Evolutionary conservation across 1,284 basidiomycete genomes (phyloP), one percentile per base, ranked within the genome.

Genomic region (Cryptococcus sp.): DNA sequence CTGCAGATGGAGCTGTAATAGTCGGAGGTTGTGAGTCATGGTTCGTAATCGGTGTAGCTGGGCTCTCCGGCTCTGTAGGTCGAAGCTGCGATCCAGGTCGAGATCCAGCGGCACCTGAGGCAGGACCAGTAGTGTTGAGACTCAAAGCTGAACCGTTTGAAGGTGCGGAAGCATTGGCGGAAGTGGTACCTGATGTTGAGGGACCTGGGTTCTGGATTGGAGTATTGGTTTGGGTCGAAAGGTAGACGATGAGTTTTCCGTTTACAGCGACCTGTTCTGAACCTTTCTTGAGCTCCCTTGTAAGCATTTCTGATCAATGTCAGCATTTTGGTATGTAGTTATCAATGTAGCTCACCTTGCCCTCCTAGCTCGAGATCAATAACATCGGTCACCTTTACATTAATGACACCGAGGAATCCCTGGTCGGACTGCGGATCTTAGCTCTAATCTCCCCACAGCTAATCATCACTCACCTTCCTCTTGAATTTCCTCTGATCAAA

Each of bases 401-500:
- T 95, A 70, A 96, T 91, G 33, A 94, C 91, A 52, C 92, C 92
- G 48, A 97, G 80, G 77, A 96, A 96, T 4, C 92, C 92, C 72
- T 96, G 92, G 76, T 96, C 91, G 41, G 47, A 57, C 64, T 67
- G 56, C 53, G 46, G 31, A 35, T n/a, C 53, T 47, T 23, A 46
- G 42, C 3, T 13, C 30, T 0, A 14, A 30, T 42, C 33, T 14
- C 4, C 31, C 2, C 30, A 30, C 23, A 46, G 44, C 10, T 30
- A 23, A 13, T 30, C 23, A 2, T 1, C 14, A 37, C 58, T 63
- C 46, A 68, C 68, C 76, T 86, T 86, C 77, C 89, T 83, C 80
- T 95, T 96, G 80, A 96, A 96, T 79, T 95, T 96, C 76, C 90
- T 87, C 79, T 96, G 93, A 77, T 97, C 93, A 67, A 96, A 96